A percentile compares a stretch with the other conserved stretches of the same genome.
Conservation (phyloP, 345 rosid species). For the Hypericum perforatum region DNA sequence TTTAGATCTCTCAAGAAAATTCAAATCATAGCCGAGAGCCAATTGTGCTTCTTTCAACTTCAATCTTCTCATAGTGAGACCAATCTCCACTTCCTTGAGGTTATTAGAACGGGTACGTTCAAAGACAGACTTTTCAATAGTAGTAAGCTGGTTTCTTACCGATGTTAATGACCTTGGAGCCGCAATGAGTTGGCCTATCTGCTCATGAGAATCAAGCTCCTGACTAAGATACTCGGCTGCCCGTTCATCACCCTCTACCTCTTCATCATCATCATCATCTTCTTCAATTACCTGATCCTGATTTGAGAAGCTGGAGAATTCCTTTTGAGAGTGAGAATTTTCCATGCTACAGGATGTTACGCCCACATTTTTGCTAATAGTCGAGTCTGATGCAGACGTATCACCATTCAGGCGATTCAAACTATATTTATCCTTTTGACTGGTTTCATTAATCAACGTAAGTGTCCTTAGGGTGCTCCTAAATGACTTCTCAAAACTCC, state of each 20-base stretch:
- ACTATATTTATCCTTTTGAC: conserved; percentile 12
- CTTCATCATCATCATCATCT: conserved; percentile 41
- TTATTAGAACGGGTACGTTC: conserved; percentile 74
- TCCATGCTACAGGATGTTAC: conserved; percentile 13
- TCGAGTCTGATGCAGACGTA: conserved; percentile 16
- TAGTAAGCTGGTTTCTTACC: conserved; percentile 17
- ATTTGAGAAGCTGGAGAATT: conserved; percentile 18
- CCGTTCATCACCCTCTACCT: conserved; percentile 19
- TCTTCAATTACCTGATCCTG: conserved; percentile 13
- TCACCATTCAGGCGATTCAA: conserved; percentile 17
- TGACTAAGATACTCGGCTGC: conserved; percentile 15
- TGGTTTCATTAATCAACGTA: conserved; percentile 46
- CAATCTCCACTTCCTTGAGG: conserved; percentile 50
- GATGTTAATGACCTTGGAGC: conserved; percentile 24
- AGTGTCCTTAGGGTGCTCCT: conserved; percentile 78
- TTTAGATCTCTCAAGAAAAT: conserved; percentile 52
- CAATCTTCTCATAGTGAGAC: conserved; percentile 41
- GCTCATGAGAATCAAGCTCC: conserved; percentile 31
- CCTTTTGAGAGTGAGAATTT: conserved; percentile 25
- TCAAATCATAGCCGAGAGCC: conserved; percentile 42
- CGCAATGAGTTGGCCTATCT: conserved; percentile 27
- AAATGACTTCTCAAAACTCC: conserved; percentile 76
- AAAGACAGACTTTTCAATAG: conserved; percentile 38
- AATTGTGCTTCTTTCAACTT: conserved; percentile 42
- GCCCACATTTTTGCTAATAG: conserved; percentile 8